Conservation (phyloP, 208 protist species). For the Trypanosoma rangeli region DNA sequence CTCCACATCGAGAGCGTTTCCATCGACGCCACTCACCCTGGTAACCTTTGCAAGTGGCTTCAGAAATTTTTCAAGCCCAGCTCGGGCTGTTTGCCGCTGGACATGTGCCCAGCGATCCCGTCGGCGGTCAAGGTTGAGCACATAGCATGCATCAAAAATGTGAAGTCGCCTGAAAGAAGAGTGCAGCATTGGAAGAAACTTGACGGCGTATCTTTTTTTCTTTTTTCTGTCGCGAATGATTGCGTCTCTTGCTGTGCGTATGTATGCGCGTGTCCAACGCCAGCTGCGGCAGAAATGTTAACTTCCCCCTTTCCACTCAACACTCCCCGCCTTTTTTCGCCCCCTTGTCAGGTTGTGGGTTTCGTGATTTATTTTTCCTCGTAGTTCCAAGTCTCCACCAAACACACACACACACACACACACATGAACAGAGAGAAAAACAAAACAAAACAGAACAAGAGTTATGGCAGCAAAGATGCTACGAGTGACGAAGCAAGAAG, state of each 20-base stretch:
- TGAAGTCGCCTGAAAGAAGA: slow-evolving; percentile 20
- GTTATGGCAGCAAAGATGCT: not conserved
- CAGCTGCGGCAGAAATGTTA: not conserved
- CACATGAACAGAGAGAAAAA: not conserved
- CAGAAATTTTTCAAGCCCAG: slow-evolving; percentile 55
- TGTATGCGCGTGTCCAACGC: not conserved
- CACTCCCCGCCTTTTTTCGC: not conserved
- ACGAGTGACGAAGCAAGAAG: not conserved
- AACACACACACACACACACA: slow-evolving; percentile 1
- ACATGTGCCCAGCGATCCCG: slow-evolving; percentile 77
- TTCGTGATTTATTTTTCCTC: not conserved
- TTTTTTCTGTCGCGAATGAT: no score
- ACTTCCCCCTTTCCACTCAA: not conserved
- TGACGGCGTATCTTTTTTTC: no score
- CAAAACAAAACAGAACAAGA: not conserved
- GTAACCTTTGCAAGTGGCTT: slow-evolving; percentile 42
- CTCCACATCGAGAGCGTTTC: slow-evolving; percentile 54
- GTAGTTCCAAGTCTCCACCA: not conserved
- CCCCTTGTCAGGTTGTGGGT: not conserved
- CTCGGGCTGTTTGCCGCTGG: slow-evolving; percentile 55
- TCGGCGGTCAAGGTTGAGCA: slow-evolving; percentile 88
- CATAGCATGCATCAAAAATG: slow-evolving; percentile 90
- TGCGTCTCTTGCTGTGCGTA: not conserved
- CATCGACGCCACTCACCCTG: slow-evolving; percentile 80
- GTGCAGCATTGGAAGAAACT: slow-evolving; percentile 43